These are phyloP conservation scores for Tillandsia fasciculata DNA, from an alignment of 176 grass and related monocot species.

Conservation along the genomic window DNA sequence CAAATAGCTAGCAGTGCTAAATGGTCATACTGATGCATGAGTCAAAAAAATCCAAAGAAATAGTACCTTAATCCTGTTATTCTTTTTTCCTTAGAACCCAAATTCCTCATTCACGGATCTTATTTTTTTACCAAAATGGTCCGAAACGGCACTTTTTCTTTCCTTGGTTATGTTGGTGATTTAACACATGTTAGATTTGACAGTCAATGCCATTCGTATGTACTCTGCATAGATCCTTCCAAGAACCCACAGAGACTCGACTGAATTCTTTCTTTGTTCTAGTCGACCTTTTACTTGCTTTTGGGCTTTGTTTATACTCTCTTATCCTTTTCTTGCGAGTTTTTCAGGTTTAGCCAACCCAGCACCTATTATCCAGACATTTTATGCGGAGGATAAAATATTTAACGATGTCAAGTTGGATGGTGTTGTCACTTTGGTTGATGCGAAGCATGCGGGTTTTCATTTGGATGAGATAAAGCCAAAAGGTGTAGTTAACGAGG, in stretches of 20 bases:
- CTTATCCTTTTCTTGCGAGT: neutral
- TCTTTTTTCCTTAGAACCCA: neutral
- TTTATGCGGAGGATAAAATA: conserved; percentile 84
- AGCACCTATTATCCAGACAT: conserved; percentile 94
- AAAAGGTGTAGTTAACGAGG: conserved; percentile 91
- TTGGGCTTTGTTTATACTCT: neutral
- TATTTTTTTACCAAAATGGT: neutral
- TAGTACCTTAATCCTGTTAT: neutral
- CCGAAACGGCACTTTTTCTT: neutral
- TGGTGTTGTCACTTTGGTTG: conserved; percentile 97
- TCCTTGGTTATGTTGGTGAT: neutral
- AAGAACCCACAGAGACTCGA: too few species aligned
- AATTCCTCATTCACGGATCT: neutral
- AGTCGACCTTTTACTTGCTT: neutral
- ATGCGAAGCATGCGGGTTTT: conserved; percentile 72
- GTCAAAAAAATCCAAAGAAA: too few species aligned
- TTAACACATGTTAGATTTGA: neutral
- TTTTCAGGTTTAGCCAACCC: conserved; percentile 80
- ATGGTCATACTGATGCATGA: neutral
- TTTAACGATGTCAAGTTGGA: conserved; percentile 96
- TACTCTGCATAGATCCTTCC: too few species aligned
- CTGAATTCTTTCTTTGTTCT: neutral
- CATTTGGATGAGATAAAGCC: conserved; percentile 95
- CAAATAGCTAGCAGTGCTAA: neutral
- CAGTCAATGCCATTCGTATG: neutral